Base-by-base conservation (phyloP, 306 rosid genomes). In the Oemleria cerasiformis region DNA sequence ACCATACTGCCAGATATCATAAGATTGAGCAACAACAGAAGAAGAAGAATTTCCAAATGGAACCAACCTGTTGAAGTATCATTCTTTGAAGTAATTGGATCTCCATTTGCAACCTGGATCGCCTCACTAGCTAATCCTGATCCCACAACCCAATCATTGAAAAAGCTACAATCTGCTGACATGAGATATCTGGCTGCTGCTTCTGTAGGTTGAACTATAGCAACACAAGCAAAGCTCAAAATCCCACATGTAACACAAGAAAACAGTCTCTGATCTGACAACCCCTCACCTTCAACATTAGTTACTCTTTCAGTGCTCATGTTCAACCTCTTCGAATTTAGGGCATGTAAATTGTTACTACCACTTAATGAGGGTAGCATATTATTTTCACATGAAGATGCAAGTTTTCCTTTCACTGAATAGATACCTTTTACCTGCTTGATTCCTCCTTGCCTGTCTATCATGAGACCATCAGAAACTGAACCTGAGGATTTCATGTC, bases 221-320 rank as follows among this genome's bases (percentile, higher is more conserved):
- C 99, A 45, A 89, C 92, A 75, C 99, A 95, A 40, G 96, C 85
- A 85, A 95, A 95, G 88, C 95, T 83, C 78, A 95, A 79, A 78
- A 91, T 86, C 63, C 99, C 99, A 79, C 99, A 95, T 4, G 97
- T 89, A 74, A 91, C 99, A 53, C 99, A 95, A 30, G 99, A 91
- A 85, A 95, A 91, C 42, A 95, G 78, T 82, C 96, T 88, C 82
- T 95, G 95, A 55, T 95, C 95, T 55, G 99, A 86, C 69, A 89
- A 71, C 45, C 89, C 90, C 77, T 89, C 88, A 58, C 70, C 79
- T 38, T 86, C 84, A 57, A 57, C 60, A 56, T 80, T 81, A 71
- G 71, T 73, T 68, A 84, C 86, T 59, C 74, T 70, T 74, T 86
- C 85, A 43, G 44, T 43, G 60, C 53, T 82, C 51, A 77, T 64